phyloP scores from a whole-genome alignment of 1,284 basidiomycete species.

The Ustilago cynodontis region DNA sequence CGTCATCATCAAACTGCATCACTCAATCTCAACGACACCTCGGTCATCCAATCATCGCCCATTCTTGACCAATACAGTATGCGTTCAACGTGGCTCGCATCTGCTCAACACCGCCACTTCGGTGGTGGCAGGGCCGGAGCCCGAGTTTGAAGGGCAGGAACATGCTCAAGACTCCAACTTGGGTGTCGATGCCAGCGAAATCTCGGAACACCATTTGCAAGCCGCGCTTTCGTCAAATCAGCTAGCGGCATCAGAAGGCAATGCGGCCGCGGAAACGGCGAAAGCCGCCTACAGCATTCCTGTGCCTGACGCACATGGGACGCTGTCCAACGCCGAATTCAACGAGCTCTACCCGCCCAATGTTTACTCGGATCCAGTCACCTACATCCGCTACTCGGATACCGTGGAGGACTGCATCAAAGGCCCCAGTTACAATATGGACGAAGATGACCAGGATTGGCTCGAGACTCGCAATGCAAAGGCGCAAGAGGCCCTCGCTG shows the following conservation, averaged over 20 bases:
- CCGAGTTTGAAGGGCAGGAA: slow-evolving; percentile 64
- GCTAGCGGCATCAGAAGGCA: slow-evolving; percentile 56
- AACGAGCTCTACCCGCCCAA: slow-evolving; percentile 61
- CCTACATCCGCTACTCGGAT: slow-evolving; percentile 86
- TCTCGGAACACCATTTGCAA: slow-evolving; percentile 68
- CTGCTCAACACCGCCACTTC: slow-evolving; percentile 60
- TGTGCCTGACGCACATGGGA: slow-evolving; percentile 64
- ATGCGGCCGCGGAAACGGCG: slow-evolving; percentile 24
- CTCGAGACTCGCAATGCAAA: slow-evolving; percentile 90
- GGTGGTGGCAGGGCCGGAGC: slow-evolving; percentile 58
- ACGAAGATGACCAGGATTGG: slow-evolving; percentile 96
- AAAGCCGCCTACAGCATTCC: slow-evolving; percentile 68
- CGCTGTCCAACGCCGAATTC: slow-evolving; percentile 57
- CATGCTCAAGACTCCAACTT: slow-evolving; percentile 62
- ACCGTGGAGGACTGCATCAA: slow-evolving; percentile 83
- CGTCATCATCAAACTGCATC: slow-evolving; percentile 3
- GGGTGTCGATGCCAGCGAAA: slow-evolving; percentile 64
- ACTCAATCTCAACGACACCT: slow-evolving; percentile 4
- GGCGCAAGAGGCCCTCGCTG: slow-evolving; percentile 85
- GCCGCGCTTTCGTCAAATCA: slow-evolving; percentile 68
- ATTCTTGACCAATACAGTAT: slow-evolving; percentile 35
- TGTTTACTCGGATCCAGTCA: slow-evolving; percentile 70
- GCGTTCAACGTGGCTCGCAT: slow-evolving; percentile 60
- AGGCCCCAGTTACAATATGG: slow-evolving; percentile 88
- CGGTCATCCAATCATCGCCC: neutral